phyloP scores from a whole-genome alignment of 73 alveolate species.

The Paramecium biaurelia region DNA sequence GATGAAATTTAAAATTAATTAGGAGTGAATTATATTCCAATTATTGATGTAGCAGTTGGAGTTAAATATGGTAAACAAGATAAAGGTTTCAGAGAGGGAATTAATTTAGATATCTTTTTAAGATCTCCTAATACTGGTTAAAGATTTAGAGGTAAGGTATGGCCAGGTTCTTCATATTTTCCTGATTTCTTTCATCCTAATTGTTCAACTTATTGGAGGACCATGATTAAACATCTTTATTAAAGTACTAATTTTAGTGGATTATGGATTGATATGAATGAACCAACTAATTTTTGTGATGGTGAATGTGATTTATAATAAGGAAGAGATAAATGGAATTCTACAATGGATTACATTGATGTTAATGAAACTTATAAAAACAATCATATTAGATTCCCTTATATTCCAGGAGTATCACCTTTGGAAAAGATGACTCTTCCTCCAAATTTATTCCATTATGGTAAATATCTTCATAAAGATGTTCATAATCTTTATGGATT shows the following conservation, averaged over 20 bases:
- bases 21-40: conserved; percentile 48
- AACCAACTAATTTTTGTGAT: conserved; percentile 70
- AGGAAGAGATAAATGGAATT: neutral
- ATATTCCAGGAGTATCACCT: conserved; percentile 8
- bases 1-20: conserved; percentile 45
- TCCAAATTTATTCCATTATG: conserved; percentile 50
- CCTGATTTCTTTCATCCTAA: conserved; percentile 81
- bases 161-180: conserved; percentile 81
- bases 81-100: conserved; percentile 51
- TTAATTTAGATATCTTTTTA: conserved; percentile 47
- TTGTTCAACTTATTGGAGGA: conserved; percentile 78
- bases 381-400: neutral
- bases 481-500: conserved; percentile 64
- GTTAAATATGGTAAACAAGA: conserved; percentile 58
- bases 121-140: conserved; percentile 55
- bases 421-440: conserved; percentile 35
- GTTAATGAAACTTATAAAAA: neutral
- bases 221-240: conserved; percentile 71
- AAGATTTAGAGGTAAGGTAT: conserved; percentile 71
- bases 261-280: conserved; percentile 89
- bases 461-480: conserved; percentile 54
- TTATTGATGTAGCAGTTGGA: conserved; percentile 75
- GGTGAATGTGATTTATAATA: conserved; percentile 26
- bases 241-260: conserved; percentile 77
- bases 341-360: conserved; percentile 3